Evolutionary conservation across 106 monocot species (phyloP), one percentile per base, ranked within the genome.

Genomic region (Alisma plantagoaquatica): DNA sequence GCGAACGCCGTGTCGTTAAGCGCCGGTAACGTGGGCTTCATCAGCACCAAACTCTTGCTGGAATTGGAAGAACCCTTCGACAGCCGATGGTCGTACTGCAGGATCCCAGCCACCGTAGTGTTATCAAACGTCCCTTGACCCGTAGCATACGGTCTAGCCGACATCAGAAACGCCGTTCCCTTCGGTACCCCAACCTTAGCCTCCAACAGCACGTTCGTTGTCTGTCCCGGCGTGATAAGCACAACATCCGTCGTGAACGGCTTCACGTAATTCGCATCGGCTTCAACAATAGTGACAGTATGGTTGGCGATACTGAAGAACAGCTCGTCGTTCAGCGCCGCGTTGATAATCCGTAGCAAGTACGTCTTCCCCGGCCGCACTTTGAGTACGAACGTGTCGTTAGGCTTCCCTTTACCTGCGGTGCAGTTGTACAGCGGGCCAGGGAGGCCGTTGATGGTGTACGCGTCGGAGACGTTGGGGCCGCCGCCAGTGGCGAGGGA

Each of bases 141-240:
- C 16, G 18, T 8, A 27, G 17, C 58, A 33, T 10, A 52, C 41
- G n/a, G n/a, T n/a, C 43, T 42, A 70, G 27, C 70, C n/a, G 0
- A 25, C 42, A 0, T 75, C 72, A 1, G 67, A 65, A 57, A 80
- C 71, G 57, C 66, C 67, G 57, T 67, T 75, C 12, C 26, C 43
- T 23, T 19, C 17, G 30, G 38, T 50, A 11, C 45, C 22, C 31
- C 21, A 12, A 18, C 68, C 12, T 71, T 68, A 31, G 78, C 71
- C 12, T 68, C 52, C 7, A 78, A 64, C 21, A 78, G 74, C n/a
- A 78, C 31, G 64, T 83, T 70, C 54, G 63, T 67, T 41, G 78
- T 75, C 38, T 84, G 71, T 4, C 84, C 84, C 0, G 78, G 78
- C 14, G 71, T 62, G 32, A 84, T 78, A 56, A 84, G 62, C 60